Evolutionary conservation across 768 basidiomycete genomes (phyloP).

Genomic region (Mycena galopus): DNA sequence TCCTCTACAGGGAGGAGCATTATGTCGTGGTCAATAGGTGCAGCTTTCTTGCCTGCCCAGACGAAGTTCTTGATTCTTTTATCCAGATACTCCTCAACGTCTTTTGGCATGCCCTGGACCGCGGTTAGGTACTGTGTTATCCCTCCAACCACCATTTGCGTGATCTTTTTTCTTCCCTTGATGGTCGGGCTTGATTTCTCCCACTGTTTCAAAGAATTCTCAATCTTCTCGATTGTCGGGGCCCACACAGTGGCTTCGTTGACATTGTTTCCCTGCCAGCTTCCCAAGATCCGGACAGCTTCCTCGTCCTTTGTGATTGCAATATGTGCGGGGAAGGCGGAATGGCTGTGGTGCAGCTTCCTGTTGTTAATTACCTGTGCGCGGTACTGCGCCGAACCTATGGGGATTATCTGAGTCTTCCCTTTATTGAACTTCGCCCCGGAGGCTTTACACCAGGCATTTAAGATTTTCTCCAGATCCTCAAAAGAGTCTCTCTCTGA

Average conservation of each 20-base stretch:
- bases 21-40: constrained; percentile 21
- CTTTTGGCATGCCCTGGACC: constrained; percentile 48
- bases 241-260: constrained; percentile 32
- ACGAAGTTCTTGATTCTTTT: constrained; percentile 39
- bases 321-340: constrained; percentile 14
- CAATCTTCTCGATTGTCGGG: constrained; percentile 38
- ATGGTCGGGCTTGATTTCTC: constrained; percentile 30
- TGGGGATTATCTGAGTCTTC: constrained; percentile 46
- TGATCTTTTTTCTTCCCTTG: constrained; percentile 34
- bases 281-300: constrained; percentile 23
- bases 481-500: too few relatives aligned
- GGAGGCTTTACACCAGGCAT: too few relatives aligned
- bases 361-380: background rate
- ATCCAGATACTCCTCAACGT: constrained; percentile 24
- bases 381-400: background rate
- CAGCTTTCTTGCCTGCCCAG: constrained; percentile 21
- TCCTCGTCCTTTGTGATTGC: constrained; percentile 35
- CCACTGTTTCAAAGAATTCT: constrained; percentile 27
- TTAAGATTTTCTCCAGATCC: too few relatives aligned
- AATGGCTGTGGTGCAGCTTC: background rate
- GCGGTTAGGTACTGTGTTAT: constrained; percentile 47
- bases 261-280: constrained; percentile 42
- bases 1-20: constrained; percentile 24
- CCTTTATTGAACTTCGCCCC: too few relatives aligned
- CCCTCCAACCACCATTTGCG: constrained; percentile 35